phyloP scores from a whole-genome alignment of 2,329 filamentous ascomycete genomes.

The Dryadomyces quercivorus region DNA sequence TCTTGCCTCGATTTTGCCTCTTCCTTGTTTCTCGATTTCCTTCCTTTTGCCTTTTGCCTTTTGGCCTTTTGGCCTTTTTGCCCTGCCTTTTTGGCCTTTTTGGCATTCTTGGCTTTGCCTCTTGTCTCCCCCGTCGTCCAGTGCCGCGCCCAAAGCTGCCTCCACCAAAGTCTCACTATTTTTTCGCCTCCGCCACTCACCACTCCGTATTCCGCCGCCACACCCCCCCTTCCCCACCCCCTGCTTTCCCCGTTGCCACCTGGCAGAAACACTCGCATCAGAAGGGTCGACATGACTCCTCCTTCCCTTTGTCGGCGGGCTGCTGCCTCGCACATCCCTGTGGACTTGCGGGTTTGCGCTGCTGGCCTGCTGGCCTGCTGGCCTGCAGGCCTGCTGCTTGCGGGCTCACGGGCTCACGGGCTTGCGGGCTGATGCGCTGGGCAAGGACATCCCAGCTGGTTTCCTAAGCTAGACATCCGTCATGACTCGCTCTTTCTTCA shows the following conservation, averaged over 20 bases:
- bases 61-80: too few species aligned
- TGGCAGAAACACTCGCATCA: conserved; percentile 1
- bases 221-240: background rate
- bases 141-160: background rate
- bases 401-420: background rate
- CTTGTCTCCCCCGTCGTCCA: background rate
- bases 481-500: too few species aligned
- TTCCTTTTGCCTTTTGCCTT: background rate
- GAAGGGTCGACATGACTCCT: background rate
- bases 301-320: background rate
- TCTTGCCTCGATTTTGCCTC: background rate
- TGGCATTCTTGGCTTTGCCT: background rate
- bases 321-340: background rate
- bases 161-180: background rate
- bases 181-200: conserved; percentile 1
- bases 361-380: too few species aligned
- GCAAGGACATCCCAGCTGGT: too few species aligned
- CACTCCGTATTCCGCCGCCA: conserved; percentile 2
- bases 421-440: background rate
- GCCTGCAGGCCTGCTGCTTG: too few species aligned
- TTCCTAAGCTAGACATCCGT: too few species aligned
- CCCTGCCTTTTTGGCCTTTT: background rate
- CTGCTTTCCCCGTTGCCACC: conserved; percentile 4
- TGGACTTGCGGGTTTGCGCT: background rate
- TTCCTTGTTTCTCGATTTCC: background rate